These are phyloP conservation scores for Erodium texanum DNA, from an alignment of 441 rosid genomes.

Conservation along the genomic window DNA sequence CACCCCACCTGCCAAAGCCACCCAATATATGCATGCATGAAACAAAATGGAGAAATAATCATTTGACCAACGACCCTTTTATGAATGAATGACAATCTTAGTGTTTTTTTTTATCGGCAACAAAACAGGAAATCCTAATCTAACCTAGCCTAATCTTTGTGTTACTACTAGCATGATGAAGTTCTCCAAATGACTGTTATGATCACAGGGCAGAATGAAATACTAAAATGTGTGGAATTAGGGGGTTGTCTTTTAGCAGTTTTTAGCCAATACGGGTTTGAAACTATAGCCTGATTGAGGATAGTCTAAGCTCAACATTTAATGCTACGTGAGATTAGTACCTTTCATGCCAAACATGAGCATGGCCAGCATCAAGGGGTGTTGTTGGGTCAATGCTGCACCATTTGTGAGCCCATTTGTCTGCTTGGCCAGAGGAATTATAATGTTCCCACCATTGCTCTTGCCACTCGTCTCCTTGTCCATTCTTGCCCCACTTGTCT, in stretches of 20 bases:
- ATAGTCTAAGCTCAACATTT: background rate
- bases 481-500: slow-evolving; percentile 93
- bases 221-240: background rate
- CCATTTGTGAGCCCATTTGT: slow-evolving; percentile 97
- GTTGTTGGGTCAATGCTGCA: slow-evolving; percentile 82
- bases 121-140: too few relatives aligned
- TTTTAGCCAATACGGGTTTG: background rate
- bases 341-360: slow-evolving; percentile 99
- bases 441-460: slow-evolving; percentile 96
- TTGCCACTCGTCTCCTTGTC: slow-evolving; percentile 78
- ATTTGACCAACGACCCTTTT: background rate
- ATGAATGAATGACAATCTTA: background rate
- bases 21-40: background rate
- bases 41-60: background rate
- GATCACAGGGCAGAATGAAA: too few relatives aligned
- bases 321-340: slow-evolving; percentile 18
- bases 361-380: slow-evolving; percentile 74
- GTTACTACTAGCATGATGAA: background rate
- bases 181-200: background rate
- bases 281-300: background rate
- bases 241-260: background rate
- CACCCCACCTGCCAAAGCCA: slow-evolving; percentile 68
- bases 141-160: too few relatives aligned
- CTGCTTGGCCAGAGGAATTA: slow-evolving; percentile 70
- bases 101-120: too few relatives aligned